Percentiles rank a stretch among this genome's conserved stretches.
phyloP scores from a whole-genome alignment of 176 grass and related monocot species.

The Rhynchospora pubera region DNA sequence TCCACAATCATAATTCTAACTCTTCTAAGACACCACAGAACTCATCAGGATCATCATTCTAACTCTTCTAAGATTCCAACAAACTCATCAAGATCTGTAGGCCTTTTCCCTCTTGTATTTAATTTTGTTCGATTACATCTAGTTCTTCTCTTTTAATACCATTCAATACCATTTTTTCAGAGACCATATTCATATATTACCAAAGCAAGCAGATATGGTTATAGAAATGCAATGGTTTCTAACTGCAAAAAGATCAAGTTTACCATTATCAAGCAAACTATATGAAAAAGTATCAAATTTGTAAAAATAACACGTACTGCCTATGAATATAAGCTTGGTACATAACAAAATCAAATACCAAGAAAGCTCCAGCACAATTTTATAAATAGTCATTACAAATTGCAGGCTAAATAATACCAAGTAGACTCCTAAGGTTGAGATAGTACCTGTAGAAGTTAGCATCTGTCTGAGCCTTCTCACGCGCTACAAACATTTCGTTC shows the following conservation, averaged over 20 bases:
- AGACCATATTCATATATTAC: not conserved
- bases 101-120: not conserved
- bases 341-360: not conserved
- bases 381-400: not conserved
- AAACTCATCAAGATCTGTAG: not conserved
- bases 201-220: not conserved
- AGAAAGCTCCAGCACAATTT: not conserved
- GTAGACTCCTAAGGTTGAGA: not conserved
- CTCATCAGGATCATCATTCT: not conserved
- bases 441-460: constrained; percentile 69
- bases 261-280: too few species aligned
- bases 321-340: not conserved
- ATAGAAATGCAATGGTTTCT: too few species aligned
- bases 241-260: too few species aligned
- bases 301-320: not conserved
- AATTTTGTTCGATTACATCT: not conserved
- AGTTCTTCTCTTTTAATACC: not conserved
- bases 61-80: not conserved
- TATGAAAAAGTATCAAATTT: not conserved
- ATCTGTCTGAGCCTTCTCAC: constrained; percentile 73
- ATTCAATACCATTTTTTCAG: not conserved
- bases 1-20: not conserved
- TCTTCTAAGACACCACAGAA: not conserved
- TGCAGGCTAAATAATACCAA: constrained; percentile 14
- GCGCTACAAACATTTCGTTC: constrained; percentile 90